A percentile compares a stretch with the other conserved stretches of the same genome.
Conservation (phyloP, 2,329 filamentous ascomycete species). For the Sphaerulina populicola region DNA sequence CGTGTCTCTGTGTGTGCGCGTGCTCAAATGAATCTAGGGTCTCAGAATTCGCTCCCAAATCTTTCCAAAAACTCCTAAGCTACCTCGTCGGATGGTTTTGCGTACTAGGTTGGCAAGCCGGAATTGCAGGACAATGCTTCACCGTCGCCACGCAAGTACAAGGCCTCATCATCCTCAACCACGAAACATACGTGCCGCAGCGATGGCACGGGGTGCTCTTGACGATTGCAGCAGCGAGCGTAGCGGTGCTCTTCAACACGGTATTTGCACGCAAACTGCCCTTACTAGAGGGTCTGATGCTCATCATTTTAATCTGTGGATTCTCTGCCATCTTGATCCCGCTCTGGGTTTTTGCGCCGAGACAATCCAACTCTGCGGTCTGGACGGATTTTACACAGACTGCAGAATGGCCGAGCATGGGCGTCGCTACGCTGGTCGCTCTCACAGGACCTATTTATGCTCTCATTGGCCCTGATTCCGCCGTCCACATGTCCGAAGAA, state of each 20-base stretch:
- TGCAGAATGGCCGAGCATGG: conserved; percentile 25
- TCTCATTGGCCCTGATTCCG: conserved; percentile 20
- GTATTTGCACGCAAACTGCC: conserved; percentile 25
- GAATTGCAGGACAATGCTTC: conserved; percentile 37
- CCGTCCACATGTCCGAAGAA: conserved; percentile 27
- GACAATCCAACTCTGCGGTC: conserved; percentile 18
- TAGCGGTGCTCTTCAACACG: conserved; percentile 27
- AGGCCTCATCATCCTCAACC: conserved; percentile 39
- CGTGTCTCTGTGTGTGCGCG: too few species aligned
- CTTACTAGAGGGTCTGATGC: conserved; percentile 25
- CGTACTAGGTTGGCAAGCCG: conserved; percentile 36
- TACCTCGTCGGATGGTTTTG: conserved; percentile 39
- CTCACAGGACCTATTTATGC: conserved; percentile 22
- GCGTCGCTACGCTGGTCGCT: conserved; percentile 23
- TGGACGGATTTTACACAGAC: conserved; percentile 22
- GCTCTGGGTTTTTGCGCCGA: conserved; percentile 28
- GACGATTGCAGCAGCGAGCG: conserved; percentile 22
- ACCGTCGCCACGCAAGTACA: conserved; percentile 41
- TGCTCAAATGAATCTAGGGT: conserved; percentile 21
- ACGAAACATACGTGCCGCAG: conserved; percentile 36
- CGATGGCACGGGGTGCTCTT: conserved; percentile 42
- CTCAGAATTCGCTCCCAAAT: conserved; percentile 36
- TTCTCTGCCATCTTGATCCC: conserved; percentile 30
- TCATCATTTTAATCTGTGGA: conserved; percentile 26
- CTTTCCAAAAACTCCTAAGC: conserved; percentile 37